Evolutionary conservation across 768 basidiomycete genomes (phyloP).

Genomic region (Auricularia auricula-judae): DNA sequence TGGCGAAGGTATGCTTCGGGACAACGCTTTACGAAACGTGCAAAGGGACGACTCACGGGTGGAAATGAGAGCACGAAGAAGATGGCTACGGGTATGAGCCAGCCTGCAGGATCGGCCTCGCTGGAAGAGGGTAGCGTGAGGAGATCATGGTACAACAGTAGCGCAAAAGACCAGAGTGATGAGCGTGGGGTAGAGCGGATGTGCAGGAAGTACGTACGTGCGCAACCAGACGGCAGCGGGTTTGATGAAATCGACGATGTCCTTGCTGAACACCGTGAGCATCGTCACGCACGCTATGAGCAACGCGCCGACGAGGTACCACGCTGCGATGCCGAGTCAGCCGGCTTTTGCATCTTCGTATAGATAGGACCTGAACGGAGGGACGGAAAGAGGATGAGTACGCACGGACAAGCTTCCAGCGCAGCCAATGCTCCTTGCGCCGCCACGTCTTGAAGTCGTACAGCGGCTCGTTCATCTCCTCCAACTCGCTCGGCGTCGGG

Average conservation of each 20-base stretch:
- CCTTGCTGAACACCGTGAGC: background rate
- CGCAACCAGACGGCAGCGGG: background rate
- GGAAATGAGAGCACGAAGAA: slow-evolving; percentile 57
- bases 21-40: too few relatives aligned
- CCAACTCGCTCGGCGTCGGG: slow-evolving; percentile 13
- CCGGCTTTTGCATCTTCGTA: background rate
- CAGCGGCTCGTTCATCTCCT: slow-evolving; percentile 3
- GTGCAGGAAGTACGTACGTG: background rate
- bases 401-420: background rate
- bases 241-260: background rate
- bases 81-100: slow-evolving; percentile 33
- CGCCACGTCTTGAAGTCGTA: background rate
- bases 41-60: slow-evolving; percentile 35
- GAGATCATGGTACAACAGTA: too few relatives aligned
- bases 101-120: slow-evolving; percentile 21
- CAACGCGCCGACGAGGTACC: background rate
- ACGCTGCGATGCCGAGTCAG: background rate
- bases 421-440: background rate
- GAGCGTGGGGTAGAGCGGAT: background rate
- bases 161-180: background rate
- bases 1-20: too few relatives aligned
- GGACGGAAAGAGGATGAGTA: background rate
- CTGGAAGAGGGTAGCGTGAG: too few relatives aligned
- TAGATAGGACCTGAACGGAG: too few relatives aligned
- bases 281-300: background rate